Percentiles rank a stretch among this genome's conserved stretches.
Evolutionary conservation across 2,329 filamentous ascomycete species (phyloP).

Genomic region (Fusarium sp.): DNA sequence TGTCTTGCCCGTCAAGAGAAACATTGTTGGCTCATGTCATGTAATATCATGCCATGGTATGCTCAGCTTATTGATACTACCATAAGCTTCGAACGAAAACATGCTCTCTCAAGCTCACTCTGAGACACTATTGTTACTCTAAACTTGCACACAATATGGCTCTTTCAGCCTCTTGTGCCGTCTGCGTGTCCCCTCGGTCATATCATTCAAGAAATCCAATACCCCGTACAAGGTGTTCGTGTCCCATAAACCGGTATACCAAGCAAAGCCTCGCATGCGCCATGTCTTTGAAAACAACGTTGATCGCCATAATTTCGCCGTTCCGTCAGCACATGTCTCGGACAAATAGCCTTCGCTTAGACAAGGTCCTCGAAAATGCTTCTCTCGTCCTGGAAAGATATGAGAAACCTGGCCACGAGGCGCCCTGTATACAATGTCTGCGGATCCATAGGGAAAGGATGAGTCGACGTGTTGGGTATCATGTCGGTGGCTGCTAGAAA

Average conservation of each 20-base stretch:
- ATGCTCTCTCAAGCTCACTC: neutral
- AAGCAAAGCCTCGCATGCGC: slow-evolving; percentile 26
- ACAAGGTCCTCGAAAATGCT: slow-evolving; percentile 52
- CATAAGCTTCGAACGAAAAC: neutral
- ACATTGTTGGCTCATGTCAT: neutral
- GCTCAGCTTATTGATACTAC: neutral
- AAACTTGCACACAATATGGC: neutral
- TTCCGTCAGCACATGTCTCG: slow-evolving; percentile 29
- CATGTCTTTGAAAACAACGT: slow-evolving; percentile 26
- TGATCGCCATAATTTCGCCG: slow-evolving; percentile 9
- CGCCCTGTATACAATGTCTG: slow-evolving; percentile 61
- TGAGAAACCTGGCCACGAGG: slow-evolving; percentile 61
- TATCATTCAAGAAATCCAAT: neutral
- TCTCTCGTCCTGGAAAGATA: slow-evolving; percentile 62
- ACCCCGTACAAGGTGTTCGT: slow-evolving; percentile 15
- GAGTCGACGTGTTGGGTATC: slow-evolving; percentile 53
- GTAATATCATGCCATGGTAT: neutral
- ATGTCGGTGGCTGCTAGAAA: slow-evolving; percentile 58
- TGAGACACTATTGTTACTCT: neutral
- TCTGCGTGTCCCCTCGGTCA: neutral
- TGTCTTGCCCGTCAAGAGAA: slow-evolving; percentile 2
- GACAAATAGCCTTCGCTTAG: slow-evolving; percentile 20
- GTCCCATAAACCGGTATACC: slow-evolving; percentile 11
- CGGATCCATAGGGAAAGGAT: slow-evolving; percentile 58
- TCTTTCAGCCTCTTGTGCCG: slow-evolving; percentile 10